phyloP scores from a whole-genome alignment of 495 filamentous ascomycete species.

The Talaromyces adpressus region DNA sequence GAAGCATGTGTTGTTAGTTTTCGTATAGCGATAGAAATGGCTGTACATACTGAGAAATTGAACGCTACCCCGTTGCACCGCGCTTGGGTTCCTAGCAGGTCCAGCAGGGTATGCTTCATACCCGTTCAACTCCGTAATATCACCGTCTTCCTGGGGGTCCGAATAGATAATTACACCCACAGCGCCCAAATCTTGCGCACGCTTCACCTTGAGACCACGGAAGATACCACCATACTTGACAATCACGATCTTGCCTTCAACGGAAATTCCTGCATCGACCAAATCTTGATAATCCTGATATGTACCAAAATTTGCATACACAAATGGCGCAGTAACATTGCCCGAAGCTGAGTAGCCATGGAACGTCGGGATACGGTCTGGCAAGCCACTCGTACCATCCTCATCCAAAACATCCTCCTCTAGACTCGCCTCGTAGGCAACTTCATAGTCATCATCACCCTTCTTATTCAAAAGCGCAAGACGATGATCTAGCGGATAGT shows the following conservation, averaged over 20 bases:
- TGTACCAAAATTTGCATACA: slow-evolving; percentile 87
- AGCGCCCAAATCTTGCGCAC: slow-evolving; percentile 88
- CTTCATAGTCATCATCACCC: slow-evolving; percentile 23
- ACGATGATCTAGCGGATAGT: slow-evolving; percentile 77
- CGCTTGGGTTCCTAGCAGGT: slow-evolving; percentile 78
- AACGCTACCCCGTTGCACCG: slow-evolving; percentile 86
- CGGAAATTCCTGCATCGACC: slow-evolving; percentile 60
- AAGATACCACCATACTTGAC: slow-evolving; percentile 83
- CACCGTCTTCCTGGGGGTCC: slow-evolving; percentile 86
- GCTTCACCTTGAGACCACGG: slow-evolving; percentile 86
- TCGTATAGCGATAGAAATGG: neutral
- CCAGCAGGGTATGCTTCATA: slow-evolving; percentile 76
- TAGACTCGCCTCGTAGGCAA: slow-evolving; percentile 73
- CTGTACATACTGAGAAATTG: slow-evolving; percentile 63
- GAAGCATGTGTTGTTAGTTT: slow-evolving; percentile 3
- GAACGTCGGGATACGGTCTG: slow-evolving; percentile 81
- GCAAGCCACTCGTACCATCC: slow-evolving; percentile 66
- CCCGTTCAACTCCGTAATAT: slow-evolving; percentile 74
- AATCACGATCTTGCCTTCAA: slow-evolving; percentile 81
- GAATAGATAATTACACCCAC: slow-evolving; percentile 77
- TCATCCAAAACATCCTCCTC: slow-evolving; percentile 83
- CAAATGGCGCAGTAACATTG: slow-evolving; percentile 77
- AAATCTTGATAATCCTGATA: slow-evolving; percentile 83
- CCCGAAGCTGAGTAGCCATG: slow-evolving; percentile 91
- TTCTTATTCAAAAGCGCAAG: slow-evolving; percentile 65